Percentiles rank a stretch among this genome's conserved stretches.
phyloP scores from a whole-genome alignment of 768 basidiomycete species.

The Cyclocybe cylindracea region DNA sequence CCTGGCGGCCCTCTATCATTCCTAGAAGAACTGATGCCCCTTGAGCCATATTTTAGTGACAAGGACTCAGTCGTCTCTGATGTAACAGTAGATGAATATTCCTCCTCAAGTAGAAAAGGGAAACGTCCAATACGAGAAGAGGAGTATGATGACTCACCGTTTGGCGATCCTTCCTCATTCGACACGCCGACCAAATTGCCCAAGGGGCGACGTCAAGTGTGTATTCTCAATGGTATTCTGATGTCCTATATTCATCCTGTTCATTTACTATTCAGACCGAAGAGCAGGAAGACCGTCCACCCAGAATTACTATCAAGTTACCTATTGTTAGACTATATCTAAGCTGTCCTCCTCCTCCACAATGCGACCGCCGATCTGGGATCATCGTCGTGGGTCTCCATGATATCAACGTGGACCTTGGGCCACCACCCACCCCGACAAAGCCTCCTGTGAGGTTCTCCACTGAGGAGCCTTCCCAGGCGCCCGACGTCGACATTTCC shows the following conservation, averaged over 20 bases:
- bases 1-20: slow-evolving; percentile 45
- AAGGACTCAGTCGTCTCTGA: slow-evolving; percentile 8
- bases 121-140: background rate
- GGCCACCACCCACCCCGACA: background rate
- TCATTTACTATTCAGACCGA: background rate
- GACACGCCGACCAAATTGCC: background rate
- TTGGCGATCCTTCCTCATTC: background rate
- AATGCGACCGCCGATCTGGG: slow-evolving; percentile 59
- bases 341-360: slow-evolving; percentile 62
- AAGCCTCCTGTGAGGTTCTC: slow-evolving; percentile 29
- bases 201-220: too few species aligned
- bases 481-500: slow-evolving; percentile 3
- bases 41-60: slow-evolving; percentile 1
- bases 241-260: too few species aligned
- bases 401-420: slow-evolving; percentile 38
- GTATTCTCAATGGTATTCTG: too few species aligned
- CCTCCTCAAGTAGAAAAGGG: background rate
- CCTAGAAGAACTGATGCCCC: slow-evolving; percentile 15
- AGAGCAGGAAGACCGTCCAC: background rate
- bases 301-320: slow-evolving; percentile 34
- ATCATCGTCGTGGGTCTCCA: slow-evolving; percentile 66
- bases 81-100: slow-evolving; percentile 9
- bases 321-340: slow-evolving; percentile 67
- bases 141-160: slow-evolving; percentile 1
- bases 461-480: slow-evolving; percentile 6